Evolutionary conservation across 2,329 filamentous ascomycete species (phyloP), one percentile per base, ranked within the genome.

Genomic region (Penicillium fuscoglaucum): DNA sequence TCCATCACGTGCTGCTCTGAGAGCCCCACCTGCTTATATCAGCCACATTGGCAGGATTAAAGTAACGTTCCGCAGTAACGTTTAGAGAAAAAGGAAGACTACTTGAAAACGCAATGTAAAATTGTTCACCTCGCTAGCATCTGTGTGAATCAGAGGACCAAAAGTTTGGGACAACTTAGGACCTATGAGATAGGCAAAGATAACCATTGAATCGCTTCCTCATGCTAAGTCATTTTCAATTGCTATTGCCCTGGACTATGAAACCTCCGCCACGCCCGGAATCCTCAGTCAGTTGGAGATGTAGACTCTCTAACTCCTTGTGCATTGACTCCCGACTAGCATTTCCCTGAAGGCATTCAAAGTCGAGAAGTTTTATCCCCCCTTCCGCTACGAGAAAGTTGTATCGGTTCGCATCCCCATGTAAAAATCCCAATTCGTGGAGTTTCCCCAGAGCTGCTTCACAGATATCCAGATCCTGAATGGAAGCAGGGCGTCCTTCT

Each of bases 371-470:
- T 43, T 43, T 52, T 10, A 43, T 19, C 28, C 49, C 39, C n/a
- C 12, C 37, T 19, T 33, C 49, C 49, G 39, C 26, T 5, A 74
- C 63, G 47, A 78, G 58, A 60, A 77, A 78, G 62, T 76, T 79
- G 55, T 76, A 68, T 54, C 70, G 68, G 61, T 78, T 77, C 35
- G 72, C 66, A 61, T 78, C 76, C 15, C 73, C 72, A 64, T 77
- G 73, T 31, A 74, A 28, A 45, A 75, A 40, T 4, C 53, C 58
- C 26, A 62, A 50, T 39, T 37, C 40, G 46, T 61, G 46, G 12
- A 62, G 55, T 35, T 64, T 65, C 51, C 54, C 33, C 31, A 76
- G 40, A 59, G 66, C 62, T 39, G 55, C 41, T 61, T 70, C 59
- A 59, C 75, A 51, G 48, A 31, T 41, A 19, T 43, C 26, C n/a